Evolutionary conservation across 768 basidiomycete genomes (phyloP), one percentile per base, ranked within the genome.

Genomic region (Hemileccinum impolitum): DNA sequence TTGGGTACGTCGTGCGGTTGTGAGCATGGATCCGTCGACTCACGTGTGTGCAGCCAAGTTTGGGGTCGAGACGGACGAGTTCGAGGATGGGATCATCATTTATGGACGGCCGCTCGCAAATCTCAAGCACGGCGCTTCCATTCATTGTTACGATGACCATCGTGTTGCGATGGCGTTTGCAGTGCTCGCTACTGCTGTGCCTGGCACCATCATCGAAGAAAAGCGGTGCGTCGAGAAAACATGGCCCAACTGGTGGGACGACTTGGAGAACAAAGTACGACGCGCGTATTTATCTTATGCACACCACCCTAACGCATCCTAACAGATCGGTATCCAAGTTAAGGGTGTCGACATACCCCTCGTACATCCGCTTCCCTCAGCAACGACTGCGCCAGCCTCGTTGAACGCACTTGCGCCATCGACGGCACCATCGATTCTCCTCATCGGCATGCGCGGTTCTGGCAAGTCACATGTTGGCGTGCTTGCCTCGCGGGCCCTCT

Each of bases 241-340:
- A 0, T 99, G 95, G 95, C 96, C 96, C 0, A 94, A 94, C 64
- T 99, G 94, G 92, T 99, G 95, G 94, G 96, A 98, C 63, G 96
- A 98, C 67, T 75, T 99, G 21, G 82, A 90, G 64, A 94, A 91
- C 73, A 96, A 96, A 82, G 91, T 90, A 43, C 3, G 73, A 38
- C 17, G 14, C 32, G 36, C n/a, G 10, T 5, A 26, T 19, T 12
- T 14, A 12, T 40, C 40, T 2, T 28, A 23, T 3, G 18, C 12
- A 13, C 39, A 14, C 2, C 28, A 4, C 6, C 12, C 49, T 49
- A 13, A 57, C 36, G 6, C 25, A 19, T 23, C 31, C 2, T 30
- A 36, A 23, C 57, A 95, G 93, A 93, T 98, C 45, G 95, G 95
- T 11, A 77, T 98, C 51, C 75, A 81, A 41, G 87, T 93, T 26